A percentile compares a stretch with the other conserved stretches of the same genome.
These are phyloP conservation scores for Ophiostoma sp. DNA, from an alignment of 2,329 filamentous ascomycete genomes.

Conservation along the genomic window DNA sequence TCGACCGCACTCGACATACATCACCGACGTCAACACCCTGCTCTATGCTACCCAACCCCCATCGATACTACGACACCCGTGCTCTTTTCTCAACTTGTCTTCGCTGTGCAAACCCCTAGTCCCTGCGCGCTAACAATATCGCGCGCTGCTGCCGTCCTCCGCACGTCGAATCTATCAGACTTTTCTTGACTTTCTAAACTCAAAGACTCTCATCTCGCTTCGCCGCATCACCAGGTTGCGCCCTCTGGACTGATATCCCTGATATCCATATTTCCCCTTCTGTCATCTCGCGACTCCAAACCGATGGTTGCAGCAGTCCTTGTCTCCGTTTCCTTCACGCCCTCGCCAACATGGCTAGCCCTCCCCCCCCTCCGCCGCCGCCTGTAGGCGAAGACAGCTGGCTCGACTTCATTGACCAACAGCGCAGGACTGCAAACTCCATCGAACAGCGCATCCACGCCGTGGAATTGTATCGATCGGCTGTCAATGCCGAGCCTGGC, in stretches of 20 bases:
- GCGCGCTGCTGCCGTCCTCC: conserved; percentile 7
- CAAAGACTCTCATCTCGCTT: neutral
- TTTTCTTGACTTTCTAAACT: neutral
- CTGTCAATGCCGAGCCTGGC: conserved; percentile 64
- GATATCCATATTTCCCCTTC: neutral
- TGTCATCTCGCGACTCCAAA: conserved; percentile 16
- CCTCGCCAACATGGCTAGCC: conserved; percentile 27
- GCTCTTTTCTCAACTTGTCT: neutral
- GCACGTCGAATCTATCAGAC: conserved; percentile 3
- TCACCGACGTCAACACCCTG: neutral
- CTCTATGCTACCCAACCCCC: neutral
- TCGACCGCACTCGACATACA: neutral
- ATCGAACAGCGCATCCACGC: conserved; percentile 63
- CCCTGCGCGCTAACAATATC: conserved; percentile 4
- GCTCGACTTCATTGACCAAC: conserved; percentile 71
- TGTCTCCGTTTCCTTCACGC: conserved; percentile 14
- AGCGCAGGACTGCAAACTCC: conserved; percentile 53
- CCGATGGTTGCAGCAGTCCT: conserved; percentile 21
- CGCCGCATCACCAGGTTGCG: neutral
- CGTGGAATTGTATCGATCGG: conserved; percentile 66
- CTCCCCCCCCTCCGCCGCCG: conserved; percentile 25
- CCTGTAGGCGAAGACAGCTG: conserved; percentile 72
- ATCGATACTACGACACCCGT: neutral
- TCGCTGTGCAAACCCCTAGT: conserved; percentile 6
- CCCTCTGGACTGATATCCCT: neutral